phyloP scores from a whole-genome alignment of 352 stramenopile species.

The Bremia lactucae region DNA sequence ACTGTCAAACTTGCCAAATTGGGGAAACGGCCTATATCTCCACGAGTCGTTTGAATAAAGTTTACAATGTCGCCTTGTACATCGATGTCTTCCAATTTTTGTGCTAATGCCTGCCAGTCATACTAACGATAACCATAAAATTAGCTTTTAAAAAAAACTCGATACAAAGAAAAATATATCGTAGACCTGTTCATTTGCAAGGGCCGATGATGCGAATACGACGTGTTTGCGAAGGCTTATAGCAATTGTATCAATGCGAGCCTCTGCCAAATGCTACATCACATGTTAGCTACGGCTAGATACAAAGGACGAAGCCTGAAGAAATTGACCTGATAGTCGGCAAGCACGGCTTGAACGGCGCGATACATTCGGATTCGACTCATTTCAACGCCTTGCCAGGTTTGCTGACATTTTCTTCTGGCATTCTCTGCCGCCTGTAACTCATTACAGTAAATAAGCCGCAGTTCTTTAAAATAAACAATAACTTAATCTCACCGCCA shows the following conservation, averaged over 20 bases:
- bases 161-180: background rate
- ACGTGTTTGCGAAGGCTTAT: slow-evolving; percentile 77
- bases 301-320: background rate
- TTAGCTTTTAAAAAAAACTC: background rate
- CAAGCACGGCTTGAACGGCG: slow-evolving; percentile 53
- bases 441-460: background rate
- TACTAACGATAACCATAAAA: slow-evolving; percentile 32
- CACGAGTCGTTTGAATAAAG: slow-evolving; percentile 37
- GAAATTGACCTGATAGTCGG: slow-evolving; percentile 59
- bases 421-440: slow-evolving; percentile 47
- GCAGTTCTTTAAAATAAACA: background rate
- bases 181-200: slow-evolving; percentile 68
- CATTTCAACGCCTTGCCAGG: slow-evolving; percentile 51
- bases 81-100: slow-evolving; percentile 61
- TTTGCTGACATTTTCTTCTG: slow-evolving; percentile 46
- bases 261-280: slow-evolving; percentile 65
- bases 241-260: slow-evolving; percentile 54
- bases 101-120: slow-evolving; percentile 74
- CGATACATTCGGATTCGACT: slow-evolving; percentile 62
- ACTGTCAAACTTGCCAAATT: slow-evolving; percentile 36
- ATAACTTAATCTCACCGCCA: slow-evolving; percentile 32
- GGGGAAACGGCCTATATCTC: slow-evolving; percentile 3
- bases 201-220: slow-evolving; percentile 67
- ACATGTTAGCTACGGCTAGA: background rate
- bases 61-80: slow-evolving; percentile 55